Percentiles rank a stretch among this genome's conserved stretches.
phyloP scores from a whole-genome alignment of 164 flowering plant species.

The Umbilicus rupestris region DNA sequence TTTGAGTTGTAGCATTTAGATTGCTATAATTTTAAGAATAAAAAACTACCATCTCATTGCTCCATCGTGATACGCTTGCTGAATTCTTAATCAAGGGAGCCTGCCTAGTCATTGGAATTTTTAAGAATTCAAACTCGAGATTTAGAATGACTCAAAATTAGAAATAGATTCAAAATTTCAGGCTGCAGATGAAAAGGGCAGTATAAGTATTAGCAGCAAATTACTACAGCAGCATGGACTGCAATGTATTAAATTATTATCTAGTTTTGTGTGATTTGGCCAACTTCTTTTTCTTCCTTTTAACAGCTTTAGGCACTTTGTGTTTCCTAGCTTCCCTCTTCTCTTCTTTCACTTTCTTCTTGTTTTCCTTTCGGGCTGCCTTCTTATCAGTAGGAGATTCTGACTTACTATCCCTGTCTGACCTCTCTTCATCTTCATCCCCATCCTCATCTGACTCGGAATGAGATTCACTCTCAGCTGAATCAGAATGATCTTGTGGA shows the following conservation, averaged over 20 bases:
- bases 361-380: constrained; percentile 86
- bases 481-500: constrained; percentile 9
- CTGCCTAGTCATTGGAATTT: too few species aligned
- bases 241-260: constrained; percentile 16
- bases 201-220: too few species aligned
- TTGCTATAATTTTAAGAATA: too few species aligned
- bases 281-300: constrained; percentile 83
- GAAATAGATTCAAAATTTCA: too few species aligned
- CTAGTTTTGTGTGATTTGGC: constrained; percentile 60
- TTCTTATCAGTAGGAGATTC: constrained; percentile 40
- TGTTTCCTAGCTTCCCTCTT: constrained; percentile 85
- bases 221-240: too few species aligned
- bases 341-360: constrained; percentile 95
- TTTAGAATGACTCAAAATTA: too few species aligned
- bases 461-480: constrained; percentile 23
- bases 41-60: too few species aligned
- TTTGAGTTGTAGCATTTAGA: too few species aligned
- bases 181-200: too few species aligned
- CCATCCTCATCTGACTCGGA: constrained; percentile 36
- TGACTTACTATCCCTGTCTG: constrained; percentile 21
- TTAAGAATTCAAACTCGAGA: too few species aligned
- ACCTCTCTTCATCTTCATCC: constrained; percentile 28
- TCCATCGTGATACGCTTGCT: too few species aligned
- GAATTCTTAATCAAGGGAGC: too few species aligned
- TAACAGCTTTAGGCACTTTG: constrained; percentile 81